Evolutionary conservation across 2,329 filamentous ascomycete species (phyloP).

Genomic region (Trichoderma gracile): DNA sequence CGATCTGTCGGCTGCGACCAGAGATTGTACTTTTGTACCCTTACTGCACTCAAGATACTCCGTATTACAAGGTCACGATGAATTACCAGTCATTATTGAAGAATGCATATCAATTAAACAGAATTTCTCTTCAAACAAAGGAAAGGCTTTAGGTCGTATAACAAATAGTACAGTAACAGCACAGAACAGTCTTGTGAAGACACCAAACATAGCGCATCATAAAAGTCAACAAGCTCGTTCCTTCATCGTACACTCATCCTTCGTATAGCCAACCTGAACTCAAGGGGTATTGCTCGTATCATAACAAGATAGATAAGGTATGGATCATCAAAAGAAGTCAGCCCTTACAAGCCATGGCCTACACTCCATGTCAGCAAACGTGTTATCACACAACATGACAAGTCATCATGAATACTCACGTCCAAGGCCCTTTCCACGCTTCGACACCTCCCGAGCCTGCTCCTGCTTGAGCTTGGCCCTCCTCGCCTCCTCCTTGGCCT

Average conservation of each 20-base stretch:
- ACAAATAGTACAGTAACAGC: background rate
- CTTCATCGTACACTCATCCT: background rate
- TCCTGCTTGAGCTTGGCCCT: constrained; percentile 68
- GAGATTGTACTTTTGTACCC: background rate
- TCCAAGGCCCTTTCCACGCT: constrained; percentile 68
- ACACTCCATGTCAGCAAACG: background rate
- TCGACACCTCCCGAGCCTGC: constrained; percentile 64
- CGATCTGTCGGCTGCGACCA: background rate
- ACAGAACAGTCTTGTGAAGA: background rate
- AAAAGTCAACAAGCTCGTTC: background rate
- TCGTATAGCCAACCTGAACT: background rate
- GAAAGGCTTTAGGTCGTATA: background rate
- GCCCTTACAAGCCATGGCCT: constrained; percentile 15
- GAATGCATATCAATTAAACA: background rate
- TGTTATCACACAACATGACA: background rate
- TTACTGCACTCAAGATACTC: background rate
- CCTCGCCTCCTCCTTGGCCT: constrained; percentile 65
- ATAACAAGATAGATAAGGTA: background rate
- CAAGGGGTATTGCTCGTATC: background rate
- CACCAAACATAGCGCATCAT: background rate
- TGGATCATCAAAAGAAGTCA: background rate
- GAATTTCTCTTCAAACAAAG: background rate
- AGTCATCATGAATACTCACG: constrained; percentile 42
- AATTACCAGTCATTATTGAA: background rate
- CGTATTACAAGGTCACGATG: no score